A percentile compares a stretch with the other conserved stretches of the same genome.
These are phyloP conservation scores for Sophora flavescens DNA, from an alignment of 306 rosid species.

Conservation along the genomic window DNA sequence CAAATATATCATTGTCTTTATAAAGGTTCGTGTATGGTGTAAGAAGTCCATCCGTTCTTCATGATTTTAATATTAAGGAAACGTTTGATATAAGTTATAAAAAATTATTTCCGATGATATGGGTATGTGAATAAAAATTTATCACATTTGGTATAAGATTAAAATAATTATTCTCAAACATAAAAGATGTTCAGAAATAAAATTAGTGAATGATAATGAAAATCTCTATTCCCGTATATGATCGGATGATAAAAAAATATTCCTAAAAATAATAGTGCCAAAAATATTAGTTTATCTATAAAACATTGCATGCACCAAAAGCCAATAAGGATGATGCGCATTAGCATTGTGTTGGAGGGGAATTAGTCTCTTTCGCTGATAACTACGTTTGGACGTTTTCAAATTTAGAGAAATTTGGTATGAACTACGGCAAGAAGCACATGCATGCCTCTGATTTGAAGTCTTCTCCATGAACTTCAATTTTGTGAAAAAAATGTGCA, in stretches of 20 bases:
- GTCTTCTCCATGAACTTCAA: constrained; percentile 23
- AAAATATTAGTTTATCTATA: too few relatives aligned
- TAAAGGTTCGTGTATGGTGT: constrained; percentile 2
- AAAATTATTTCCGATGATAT: too few relatives aligned
- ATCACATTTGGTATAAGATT: too few relatives aligned
- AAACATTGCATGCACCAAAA: too few relatives aligned
- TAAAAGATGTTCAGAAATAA: too few relatives aligned
- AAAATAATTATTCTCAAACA: too few relatives aligned
- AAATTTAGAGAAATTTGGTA: neutral
- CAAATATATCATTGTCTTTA: neutral
- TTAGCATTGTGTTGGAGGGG: neutral
- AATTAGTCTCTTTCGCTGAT: constrained; percentile 20
- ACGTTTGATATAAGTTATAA: too few relatives aligned
- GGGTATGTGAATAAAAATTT: too few relatives aligned
- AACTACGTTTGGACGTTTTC: constrained; percentile 17
- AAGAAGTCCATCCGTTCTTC: neutral
- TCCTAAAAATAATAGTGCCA: too few relatives aligned
- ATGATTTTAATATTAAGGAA: neutral
- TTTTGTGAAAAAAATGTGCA: constrained; percentile 7
- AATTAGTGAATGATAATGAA: too few relatives aligned
- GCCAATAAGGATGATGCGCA: neutral
- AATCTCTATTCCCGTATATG: too few relatives aligned
- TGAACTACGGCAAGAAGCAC: constrained; percentile 24
- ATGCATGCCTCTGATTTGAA: constrained; percentile 40
- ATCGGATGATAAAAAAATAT: too few relatives aligned